Percentiles rank a stretch among this genome's conserved stretches.
These are phyloP conservation scores for Russula foetens DNA, from an alignment of 768 basidiomycete species.

Conservation along the genomic window DNA sequence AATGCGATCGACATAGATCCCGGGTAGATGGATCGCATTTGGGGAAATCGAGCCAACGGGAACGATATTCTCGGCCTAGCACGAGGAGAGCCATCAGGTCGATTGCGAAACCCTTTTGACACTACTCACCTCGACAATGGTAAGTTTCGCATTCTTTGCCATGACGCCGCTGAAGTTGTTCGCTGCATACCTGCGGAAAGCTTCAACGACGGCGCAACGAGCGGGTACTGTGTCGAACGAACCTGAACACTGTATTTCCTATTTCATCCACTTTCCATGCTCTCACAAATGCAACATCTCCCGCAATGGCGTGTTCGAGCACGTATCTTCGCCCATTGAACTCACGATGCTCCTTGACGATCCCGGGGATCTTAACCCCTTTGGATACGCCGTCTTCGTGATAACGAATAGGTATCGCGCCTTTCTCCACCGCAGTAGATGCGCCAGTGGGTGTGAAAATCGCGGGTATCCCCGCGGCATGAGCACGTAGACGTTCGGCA, in stretches of 20 bases:
- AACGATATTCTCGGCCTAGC: constrained; percentile 82
- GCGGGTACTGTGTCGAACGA: constrained; percentile 12
- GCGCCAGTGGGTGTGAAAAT: constrained; percentile 92
- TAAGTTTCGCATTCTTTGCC: constrained; percentile 84
- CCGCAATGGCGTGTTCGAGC: constrained; percentile 71
- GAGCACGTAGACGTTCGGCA: constrained; percentile 79
- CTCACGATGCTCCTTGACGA: constrained; percentile 66
- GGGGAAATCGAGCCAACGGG: constrained; percentile 76
- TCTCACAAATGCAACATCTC: constrained; percentile 77
- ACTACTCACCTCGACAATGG: constrained; percentile 69
- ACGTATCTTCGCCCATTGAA: constrained; percentile 76
- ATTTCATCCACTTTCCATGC: constrained; percentile 92
- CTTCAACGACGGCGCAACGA: not conserved
- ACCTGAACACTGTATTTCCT: constrained; percentile 90
- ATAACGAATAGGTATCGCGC: constrained; percentile 71
- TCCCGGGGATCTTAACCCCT: constrained; percentile 64
- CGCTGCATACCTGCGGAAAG: constrained; percentile 55
- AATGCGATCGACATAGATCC: constrained; percentile 85
- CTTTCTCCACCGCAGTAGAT: constrained; percentile 73
- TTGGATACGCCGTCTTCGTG: constrained; percentile 64
- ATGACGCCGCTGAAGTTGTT: constrained; percentile 85
- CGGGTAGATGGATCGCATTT: constrained; percentile 73
- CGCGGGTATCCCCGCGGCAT: constrained; percentile 88
- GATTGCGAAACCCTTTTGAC: not conserved
- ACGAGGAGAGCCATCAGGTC: not conserved